These are phyloP conservation scores for Mortierella sp. DNA, from an alignment of 371 early-diverging fungal species.

Conservation along the genomic window DNA sequence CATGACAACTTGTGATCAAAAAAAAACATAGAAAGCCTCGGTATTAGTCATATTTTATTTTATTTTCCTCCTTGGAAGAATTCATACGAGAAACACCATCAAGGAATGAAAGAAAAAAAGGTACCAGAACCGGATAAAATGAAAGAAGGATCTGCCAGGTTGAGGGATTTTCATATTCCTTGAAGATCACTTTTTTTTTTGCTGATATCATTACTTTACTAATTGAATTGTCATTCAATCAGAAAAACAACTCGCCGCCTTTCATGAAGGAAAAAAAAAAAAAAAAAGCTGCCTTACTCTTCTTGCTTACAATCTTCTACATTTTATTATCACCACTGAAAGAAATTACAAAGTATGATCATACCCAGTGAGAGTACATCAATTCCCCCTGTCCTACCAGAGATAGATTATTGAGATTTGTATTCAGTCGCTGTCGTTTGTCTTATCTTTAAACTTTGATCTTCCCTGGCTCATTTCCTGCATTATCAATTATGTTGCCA, in stretches of 20 bases:
- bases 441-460: conserved; percentile 25
- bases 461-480: conserved; percentile 10
- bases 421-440: background rate
- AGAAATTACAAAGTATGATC: too few relatives aligned
- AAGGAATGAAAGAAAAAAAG: background rate
- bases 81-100: background rate
- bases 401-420: background rate
- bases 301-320: too few relatives aligned
- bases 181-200: background rate
- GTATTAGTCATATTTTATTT: too few relatives aligned
- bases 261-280: too few relatives aligned
- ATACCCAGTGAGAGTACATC: too few relatives aligned
- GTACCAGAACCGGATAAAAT: background rate
- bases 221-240: background rate
- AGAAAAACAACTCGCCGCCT: background rate
- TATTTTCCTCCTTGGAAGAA: too few relatives aligned
- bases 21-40: too few relatives aligned
- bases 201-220: background rate
- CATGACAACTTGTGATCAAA: too few relatives aligned
- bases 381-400: background rate
- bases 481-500: conserved; percentile 13
- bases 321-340: too few relatives aligned
- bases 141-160: background rate
- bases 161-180: conserved; percentile 1
- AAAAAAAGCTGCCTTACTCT: too few relatives aligned